Conservation (phyloP, 345 rosid species). For the Acer campestre region DNA sequence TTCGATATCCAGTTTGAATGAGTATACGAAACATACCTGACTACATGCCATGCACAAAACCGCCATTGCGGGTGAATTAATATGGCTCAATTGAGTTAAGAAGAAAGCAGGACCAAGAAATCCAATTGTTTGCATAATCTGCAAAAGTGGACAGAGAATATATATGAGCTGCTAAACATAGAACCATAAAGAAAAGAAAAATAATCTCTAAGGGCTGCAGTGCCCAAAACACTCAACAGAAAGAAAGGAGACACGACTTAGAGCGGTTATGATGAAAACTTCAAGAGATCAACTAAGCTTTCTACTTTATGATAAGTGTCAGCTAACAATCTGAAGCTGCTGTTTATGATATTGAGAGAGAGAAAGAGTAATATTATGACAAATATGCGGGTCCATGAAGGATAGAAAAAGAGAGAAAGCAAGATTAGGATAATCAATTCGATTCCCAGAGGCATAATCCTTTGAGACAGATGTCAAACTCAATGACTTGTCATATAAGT, state of each 20-base stretch:
- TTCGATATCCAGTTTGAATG: not conserved
- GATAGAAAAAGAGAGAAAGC: not conserved
- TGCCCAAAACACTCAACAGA: not conserved
- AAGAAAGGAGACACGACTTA: not conserved
- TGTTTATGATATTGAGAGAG: not conserved
- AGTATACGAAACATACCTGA: constrained; percentile 50
- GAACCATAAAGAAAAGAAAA: constrained; percentile 10
- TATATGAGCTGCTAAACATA: not conserved
- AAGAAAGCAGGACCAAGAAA: constrained; percentile 98
- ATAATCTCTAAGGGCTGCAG: not conserved
- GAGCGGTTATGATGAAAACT: not conserved
- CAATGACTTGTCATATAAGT: not conserved
- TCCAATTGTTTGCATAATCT: constrained; percentile 97
- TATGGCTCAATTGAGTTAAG: constrained; percentile 88
- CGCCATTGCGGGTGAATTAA: constrained; percentile 88
- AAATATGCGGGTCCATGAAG: not conserved
- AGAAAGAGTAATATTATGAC: not conserved
- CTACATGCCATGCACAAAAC: constrained; percentile 88
- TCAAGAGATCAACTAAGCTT: not conserved
- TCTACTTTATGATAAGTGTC: not conserved
- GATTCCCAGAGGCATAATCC: not conserved
- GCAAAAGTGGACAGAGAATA: constrained; percentile 20
- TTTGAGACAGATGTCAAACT: not conserved
- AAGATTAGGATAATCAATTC: not conserved
- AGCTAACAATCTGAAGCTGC: not conserved